These are phyloP conservation scores for Ramaria sp. DNA, from an alignment of 768 basidiomycete genomes.

Conservation along the genomic window DNA sequence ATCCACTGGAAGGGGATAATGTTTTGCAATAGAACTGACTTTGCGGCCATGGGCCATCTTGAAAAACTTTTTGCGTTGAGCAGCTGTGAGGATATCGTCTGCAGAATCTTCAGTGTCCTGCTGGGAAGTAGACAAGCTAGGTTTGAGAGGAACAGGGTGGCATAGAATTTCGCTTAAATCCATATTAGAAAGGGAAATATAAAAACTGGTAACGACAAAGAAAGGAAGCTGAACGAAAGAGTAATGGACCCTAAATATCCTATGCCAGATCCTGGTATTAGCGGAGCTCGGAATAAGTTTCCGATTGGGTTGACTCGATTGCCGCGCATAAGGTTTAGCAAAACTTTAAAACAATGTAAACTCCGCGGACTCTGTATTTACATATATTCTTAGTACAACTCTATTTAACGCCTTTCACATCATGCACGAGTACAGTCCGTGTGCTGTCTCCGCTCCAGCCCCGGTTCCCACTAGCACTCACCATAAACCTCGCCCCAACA, in stretches of 20 bases:
- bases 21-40: slow-evolving; percentile 42
- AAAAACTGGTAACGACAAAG: background rate
- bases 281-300: background rate
- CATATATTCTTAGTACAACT: background rate
- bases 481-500: slow-evolving; percentile 70
- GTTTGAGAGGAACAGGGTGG: slow-evolving; percentile 7
- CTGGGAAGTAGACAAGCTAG: slow-evolving; percentile 9
- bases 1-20: slow-evolving; percentile 58
- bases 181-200: slow-evolving; percentile 4
- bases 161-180: slow-evolving; percentile 6
- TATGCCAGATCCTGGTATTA: slow-evolving; percentile 22
- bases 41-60: slow-evolving; percentile 38
- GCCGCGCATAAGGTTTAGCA: slow-evolving; percentile 8
- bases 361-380: background rate
- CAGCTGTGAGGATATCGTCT: slow-evolving; percentile 12
- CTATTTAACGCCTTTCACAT: slow-evolving; percentile 43
- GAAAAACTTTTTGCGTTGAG: slow-evolving; percentile 31
- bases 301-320: background rate
- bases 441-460: slow-evolving; percentile 93
- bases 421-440: slow-evolving; percentile 82
- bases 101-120: slow-evolving; percentile 6
- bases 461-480: slow-evolving; percentile 87
- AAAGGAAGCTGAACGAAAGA: background rate
- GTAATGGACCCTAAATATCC: slow-evolving; percentile 16
- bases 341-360: background rate